Base-by-base conservation (phyloP, 805 yeast genomes). In the Cyberlindnera maritima region DNA sequence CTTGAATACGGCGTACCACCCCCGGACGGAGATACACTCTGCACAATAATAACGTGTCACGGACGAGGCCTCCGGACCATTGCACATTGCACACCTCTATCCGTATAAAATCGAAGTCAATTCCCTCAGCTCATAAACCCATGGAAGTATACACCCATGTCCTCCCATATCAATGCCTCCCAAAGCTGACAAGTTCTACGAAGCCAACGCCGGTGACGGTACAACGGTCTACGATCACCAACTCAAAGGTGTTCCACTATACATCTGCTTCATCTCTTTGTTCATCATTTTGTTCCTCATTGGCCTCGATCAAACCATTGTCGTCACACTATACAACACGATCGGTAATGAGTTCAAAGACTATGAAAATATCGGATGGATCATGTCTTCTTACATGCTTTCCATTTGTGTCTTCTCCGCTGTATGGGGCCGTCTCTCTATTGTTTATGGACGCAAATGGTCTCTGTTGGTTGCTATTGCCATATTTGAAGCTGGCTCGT, bases 401-500 rank as follows among this genome's bases (percentile, higher is more conserved):
- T 76, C 84, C 0, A 68, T 75, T 66, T 79, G 83, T 3, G 67
- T 75, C 31, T 63, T 79, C 25, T 70, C 78, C 2, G 76, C 80
- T 12, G 59, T 76, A 14, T 81, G 82, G 73, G 86, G 86, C 11
- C 72, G 75, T 36, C 45, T 80, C 1, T 71, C 83, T 11, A 74
- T 80, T 32, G 74, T 78, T 1, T 72, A 76, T 58, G 88, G 87
- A 9, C 68, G 87, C 37, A 79, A 79, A 55, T 18, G 33, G 10
- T 36, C 53, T 9, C 7, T 55, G 7, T 25, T 55, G 3, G 29
- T 37, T 13, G 44, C 52, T 14, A 28, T 55, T 10, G 25, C 46
- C 9, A 21, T 85, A 2, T 83, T 84, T 57, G 81, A 80, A 57
- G 62, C 75, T 4, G 91, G 91, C 1, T 81, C 88, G 1, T 66